Evolutionary conservation across 2,329 filamentous ascomycete species (phyloP).

Genomic region (Cladosporium sp.): DNA sequence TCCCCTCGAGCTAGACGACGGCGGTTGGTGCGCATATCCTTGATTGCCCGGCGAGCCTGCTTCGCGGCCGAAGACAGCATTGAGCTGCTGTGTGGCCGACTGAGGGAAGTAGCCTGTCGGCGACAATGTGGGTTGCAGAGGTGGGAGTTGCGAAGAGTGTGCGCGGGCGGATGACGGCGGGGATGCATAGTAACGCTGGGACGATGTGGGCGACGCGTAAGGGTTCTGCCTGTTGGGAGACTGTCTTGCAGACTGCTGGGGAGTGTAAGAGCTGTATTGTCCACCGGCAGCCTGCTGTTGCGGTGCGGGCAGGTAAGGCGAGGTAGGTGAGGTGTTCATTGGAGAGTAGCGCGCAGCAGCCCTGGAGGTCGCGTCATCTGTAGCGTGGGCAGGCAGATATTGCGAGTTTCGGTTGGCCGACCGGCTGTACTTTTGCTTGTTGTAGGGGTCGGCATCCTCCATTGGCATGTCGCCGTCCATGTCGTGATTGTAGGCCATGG

Average conservation of each 20-base stretch:
- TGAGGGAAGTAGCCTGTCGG: conserved; percentile 57
- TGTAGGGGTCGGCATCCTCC: conserved; percentile 86
- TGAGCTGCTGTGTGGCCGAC: conserved; percentile 66
- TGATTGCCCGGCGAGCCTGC: conserved; percentile 40
- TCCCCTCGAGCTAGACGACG: conserved; percentile 46
- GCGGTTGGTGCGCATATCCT: not conserved
- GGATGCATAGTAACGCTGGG: conserved; percentile 56
- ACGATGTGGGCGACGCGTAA: conserved; percentile 49
- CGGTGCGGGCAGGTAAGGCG: conserved; percentile 60
- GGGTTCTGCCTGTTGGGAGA: conserved; percentile 67
- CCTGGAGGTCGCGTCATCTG: conserved; percentile 61
- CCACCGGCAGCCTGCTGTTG: conserved; percentile 37
- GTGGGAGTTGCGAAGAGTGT: conserved; percentile 65
- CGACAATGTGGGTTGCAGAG: conserved; percentile 58
- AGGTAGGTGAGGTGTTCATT: conserved; percentile 85
- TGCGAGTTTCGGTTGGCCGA: conserved; percentile 69
- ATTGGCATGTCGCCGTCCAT: conserved; percentile 53
- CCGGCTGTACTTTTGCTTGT: conserved; percentile 80
- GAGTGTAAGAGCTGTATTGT: conserved; percentile 33
- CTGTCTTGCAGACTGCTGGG: conserved; percentile 59
- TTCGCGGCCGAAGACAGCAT: conserved; percentile 58
- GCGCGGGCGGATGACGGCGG: conserved; percentile 44
- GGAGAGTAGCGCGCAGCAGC: conserved; percentile 92
- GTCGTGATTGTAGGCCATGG: conserved; percentile 33
- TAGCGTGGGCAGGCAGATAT: conserved; percentile 46